These are phyloP conservation scores for Kockovaella imperatae DNA, from an alignment of 768 basidiomycete genomes.

Conservation along the genomic window DNA sequence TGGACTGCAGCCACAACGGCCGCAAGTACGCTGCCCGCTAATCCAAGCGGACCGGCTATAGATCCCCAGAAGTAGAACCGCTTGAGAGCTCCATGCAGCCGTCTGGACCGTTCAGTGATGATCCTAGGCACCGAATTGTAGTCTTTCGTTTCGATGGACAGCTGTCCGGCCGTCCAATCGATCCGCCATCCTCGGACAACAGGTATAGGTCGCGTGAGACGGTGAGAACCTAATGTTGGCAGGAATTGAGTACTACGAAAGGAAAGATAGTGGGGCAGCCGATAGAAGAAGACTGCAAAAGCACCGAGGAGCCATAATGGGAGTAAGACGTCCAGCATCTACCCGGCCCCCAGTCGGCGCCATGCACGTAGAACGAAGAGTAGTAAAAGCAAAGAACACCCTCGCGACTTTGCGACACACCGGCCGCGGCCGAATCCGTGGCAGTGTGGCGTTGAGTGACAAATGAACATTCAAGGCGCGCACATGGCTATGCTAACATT, in stretches of 20 bases:
- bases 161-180: constrained; percentile 12
- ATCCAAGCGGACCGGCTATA: constrained; percentile 13
- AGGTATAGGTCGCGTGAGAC: constrained; percentile 9
- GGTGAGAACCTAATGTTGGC: constrained; percentile 3
- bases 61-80: constrained; percentile 16
- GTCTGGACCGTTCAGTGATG: too few species aligned
- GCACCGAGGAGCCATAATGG: constrained; percentile 9
- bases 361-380: too few species aligned
- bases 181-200: constrained; percentile 6
- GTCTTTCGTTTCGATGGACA: too few species aligned
- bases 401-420: too few species aligned
- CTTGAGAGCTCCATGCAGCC: too few species aligned
- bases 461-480: too few species aligned
- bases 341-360: too few species aligned
- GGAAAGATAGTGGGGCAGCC: constrained; percentile 4
- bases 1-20: constrained; percentile 13
- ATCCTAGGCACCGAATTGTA: too few species aligned
- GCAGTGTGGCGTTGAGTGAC: too few species aligned
- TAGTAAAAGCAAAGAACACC: too few species aligned
- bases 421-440: too few species aligned
- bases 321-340: constrained; percentile 10
- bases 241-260: constrained; percentile 1
- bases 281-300: constrained; percentile 11
- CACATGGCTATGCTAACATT: too few species aligned
- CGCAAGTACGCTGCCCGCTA: constrained; percentile 3